Percentiles rank a stretch among this genome's conserved stretches.
Evolutionary conservation across 148 eudicot species (phyloP).

Genomic region (Amaranthus palmeri): DNA sequence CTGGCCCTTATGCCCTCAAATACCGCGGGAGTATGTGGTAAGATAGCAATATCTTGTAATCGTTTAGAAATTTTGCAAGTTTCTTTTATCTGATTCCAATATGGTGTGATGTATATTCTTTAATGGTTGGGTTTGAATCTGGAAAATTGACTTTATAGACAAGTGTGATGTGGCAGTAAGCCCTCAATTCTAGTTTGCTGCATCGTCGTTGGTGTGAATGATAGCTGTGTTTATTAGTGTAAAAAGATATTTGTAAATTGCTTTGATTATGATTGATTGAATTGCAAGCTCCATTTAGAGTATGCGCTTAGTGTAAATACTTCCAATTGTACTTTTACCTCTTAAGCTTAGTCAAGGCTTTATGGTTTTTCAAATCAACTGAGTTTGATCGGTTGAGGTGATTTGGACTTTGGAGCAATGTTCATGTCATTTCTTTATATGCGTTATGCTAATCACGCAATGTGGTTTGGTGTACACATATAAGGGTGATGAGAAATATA

Average conservation of each 20-base stretch:
- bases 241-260: not conserved
- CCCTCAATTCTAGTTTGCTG: too few relatives aligned
- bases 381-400: not conserved
- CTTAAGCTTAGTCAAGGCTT: too few relatives aligned
- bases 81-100: not conserved
- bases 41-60: slow-evolving; percentile 1
- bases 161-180: not conserved
- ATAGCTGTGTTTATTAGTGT: not conserved
- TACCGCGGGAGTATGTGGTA: slow-evolving; percentile 63
- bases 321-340: too few relatives aligned
- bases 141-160: not conserved
- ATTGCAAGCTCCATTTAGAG: not conserved
- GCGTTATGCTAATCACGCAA: not conserved
- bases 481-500: not conserved
- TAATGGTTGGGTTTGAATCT: not conserved
- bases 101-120: not conserved
- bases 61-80: not conserved
- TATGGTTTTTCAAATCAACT: too few relatives aligned
- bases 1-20: slow-evolving; percentile 50
- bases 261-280: not conserved
- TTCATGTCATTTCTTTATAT: not conserved
- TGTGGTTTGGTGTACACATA: not conserved
- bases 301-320: not conserved
- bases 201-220: not conserved
- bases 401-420: not conserved